Evolutionary conservation across 345 rosid genomes (phyloP), one percentile per base, ranked within the genome.

Genomic region (Iberis pinnata): DNA sequence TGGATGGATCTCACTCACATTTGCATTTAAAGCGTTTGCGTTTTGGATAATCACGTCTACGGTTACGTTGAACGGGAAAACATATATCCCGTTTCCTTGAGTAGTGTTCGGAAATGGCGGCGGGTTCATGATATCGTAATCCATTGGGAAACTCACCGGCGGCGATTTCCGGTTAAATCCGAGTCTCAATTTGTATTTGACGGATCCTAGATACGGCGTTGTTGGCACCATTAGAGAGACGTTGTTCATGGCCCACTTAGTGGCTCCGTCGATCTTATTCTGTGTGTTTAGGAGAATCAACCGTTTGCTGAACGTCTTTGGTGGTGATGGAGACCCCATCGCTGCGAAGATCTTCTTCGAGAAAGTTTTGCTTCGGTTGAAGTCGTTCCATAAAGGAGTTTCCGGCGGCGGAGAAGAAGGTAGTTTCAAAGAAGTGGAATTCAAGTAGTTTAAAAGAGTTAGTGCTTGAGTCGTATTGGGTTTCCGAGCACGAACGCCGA

Each of bases 1-100:
- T 0, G 97, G 93, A 35, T 86, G 97, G 3, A 77, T 72, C 59
- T 86, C 97, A 32, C 95, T 86, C 0, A 47, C 64, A 18, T 71
- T 70, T 0, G 45, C 55, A 0, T 16, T 5, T 6, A 86, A 19
- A 0, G 64, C 78, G 53, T 86, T 84, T 0, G 95, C 77, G 59
- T 89, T 84, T 19, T 89, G 97, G 2, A 89, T 65, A 39, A 86
- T 67, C 56, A 89, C 80, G 49, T 89, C 97, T n/a, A 89, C 76
- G 0, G 86, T 77, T 26, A 70, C 61, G 15, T 75, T 59, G 13
- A 71, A 61, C 4, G 17, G 60, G 2, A 86, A 52, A 55, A 12
- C 41, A 71, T 86, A 86, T 7, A 86, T 71, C 43, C 84, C 80
- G 55, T 32, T 76, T 4, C 90, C 88, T 0, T 16, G 1, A 0